phyloP scores from a whole-genome alignment of 768 basidiomycete genomes.

The Boletales sp. region DNA sequence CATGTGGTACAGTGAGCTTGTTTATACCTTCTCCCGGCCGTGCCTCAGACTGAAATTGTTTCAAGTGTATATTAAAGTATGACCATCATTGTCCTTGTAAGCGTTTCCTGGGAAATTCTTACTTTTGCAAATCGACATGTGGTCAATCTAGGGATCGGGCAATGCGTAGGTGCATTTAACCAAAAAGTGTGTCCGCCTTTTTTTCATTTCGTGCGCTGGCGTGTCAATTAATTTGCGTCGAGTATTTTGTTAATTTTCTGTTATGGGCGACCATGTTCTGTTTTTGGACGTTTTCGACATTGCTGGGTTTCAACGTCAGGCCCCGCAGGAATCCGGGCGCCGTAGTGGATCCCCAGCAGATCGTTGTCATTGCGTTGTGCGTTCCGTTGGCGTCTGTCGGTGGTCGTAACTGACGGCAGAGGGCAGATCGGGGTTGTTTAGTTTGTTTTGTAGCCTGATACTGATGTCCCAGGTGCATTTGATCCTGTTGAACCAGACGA shows the following conservation, averaged over 20 bases:
- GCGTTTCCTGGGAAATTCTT: slow-evolving; percentile 21
- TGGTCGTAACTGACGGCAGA: slow-evolving; percentile 6
- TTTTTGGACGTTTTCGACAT: slow-evolving; percentile 58
- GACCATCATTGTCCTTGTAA: slow-evolving; percentile 90
- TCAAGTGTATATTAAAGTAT: slow-evolving; percentile 74
- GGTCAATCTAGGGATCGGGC: slow-evolving; percentile 70
- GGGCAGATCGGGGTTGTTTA: slow-evolving; percentile 64
- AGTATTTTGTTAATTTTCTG: slow-evolving; percentile 87
- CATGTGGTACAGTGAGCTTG: slow-evolving; percentile 71
- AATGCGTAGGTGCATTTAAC: slow-evolving; percentile 91
- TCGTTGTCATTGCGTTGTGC: slow-evolving; percentile 73
- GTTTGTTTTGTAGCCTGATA: slow-evolving; percentile 63
- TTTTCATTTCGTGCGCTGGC: not conserved
- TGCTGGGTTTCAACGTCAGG: slow-evolving; percentile 51
- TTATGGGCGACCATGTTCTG: slow-evolving; percentile 59
- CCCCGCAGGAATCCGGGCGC: slow-evolving; percentile 20
- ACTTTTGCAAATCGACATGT: not conserved
- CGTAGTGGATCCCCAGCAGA: slow-evolving; percentile 58
- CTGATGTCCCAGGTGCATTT: slow-evolving; percentile 56
- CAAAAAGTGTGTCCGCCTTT: slow-evolving; percentile 57
- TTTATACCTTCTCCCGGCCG: not conserved
- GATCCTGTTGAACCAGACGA: slow-evolving; percentile 64
- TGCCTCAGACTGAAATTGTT: not conserved
- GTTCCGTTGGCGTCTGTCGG: slow-evolving; percentile 26
- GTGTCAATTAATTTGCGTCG: not conserved